Conservation (phyloP, 306 rosid species). For the Vicia faba region DNA sequence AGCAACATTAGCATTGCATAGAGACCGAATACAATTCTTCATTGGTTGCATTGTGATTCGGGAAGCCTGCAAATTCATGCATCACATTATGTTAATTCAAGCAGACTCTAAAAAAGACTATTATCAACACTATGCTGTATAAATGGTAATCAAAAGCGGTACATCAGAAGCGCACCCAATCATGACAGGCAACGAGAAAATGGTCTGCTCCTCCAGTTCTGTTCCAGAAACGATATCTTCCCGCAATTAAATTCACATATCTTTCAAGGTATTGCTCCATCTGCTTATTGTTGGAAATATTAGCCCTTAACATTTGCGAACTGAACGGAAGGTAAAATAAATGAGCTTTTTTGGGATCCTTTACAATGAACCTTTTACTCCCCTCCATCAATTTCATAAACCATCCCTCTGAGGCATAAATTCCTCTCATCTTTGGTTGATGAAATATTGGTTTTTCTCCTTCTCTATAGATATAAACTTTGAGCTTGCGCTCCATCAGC, state of each 20-base stretch:
- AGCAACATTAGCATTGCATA: conserved; percentile 76
- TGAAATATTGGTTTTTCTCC: conserved; percentile 87
- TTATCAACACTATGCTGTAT: conserved; percentile 1
- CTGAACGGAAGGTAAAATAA: conserved; percentile 85
- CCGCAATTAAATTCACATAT: conserved; percentile 63
- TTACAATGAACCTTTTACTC: conserved; percentile 61
- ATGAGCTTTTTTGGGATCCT: conserved; percentile 78
- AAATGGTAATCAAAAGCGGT: conserved; percentile 14
- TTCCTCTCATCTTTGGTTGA: conserved; percentile 77
- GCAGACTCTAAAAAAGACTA: background rate
- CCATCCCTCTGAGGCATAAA: conserved; percentile 97
- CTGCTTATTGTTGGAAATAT: conserved; percentile 46
- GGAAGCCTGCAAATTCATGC: conserved; percentile 65
- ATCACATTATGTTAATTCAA: conserved; percentile 14
- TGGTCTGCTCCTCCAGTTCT: conserved; percentile 87
- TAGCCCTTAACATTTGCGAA: conserved; percentile 59
- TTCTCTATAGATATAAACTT: conserved; percentile 77
- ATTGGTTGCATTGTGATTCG: conserved; percentile 55
- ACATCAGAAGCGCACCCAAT: conserved; percentile 63
- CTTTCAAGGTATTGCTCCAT: conserved; percentile 63
- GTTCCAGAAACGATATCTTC: conserved; percentile 77
- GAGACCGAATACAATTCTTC: conserved; percentile 70
- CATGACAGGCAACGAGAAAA: conserved; percentile 93
- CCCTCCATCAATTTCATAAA: conserved; percentile 82
- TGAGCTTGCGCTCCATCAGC: conserved; percentile 75